A percentile compares a stretch with the other conserved stretches of the same genome.
Evolutionary conservation across 139 green algal genomes (phyloP).

Genomic region (Chlamydomonas applanata): DNA sequence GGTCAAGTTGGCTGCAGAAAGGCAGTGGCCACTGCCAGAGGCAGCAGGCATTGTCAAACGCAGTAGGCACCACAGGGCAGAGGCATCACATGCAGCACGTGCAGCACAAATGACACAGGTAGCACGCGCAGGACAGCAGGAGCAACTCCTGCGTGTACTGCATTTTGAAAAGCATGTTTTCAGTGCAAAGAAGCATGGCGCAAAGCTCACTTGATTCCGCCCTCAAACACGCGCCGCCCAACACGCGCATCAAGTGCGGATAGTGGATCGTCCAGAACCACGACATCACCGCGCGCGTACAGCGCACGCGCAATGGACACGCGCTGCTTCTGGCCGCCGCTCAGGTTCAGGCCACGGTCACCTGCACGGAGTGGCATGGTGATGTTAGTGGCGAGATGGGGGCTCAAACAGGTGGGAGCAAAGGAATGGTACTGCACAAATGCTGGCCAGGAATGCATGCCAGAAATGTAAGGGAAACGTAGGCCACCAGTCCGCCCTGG

Average conservation of each 20-base stretch:
- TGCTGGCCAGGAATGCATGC: too few relatives aligned
- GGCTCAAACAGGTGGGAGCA: too few relatives aligned
- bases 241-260: conserved; percentile 48
- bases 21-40: too few relatives aligned
- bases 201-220: background rate
- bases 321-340: conserved; percentile 70
- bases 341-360: conserved; percentile 73
- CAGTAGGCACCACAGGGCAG: background rate
- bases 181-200: background rate
- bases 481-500: too few relatives aligned
- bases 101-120: background rate
- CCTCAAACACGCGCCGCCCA: conserved; percentile 11
- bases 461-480: too few relatives aligned
- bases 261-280: conserved; percentile 60
- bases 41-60: too few relatives aligned
- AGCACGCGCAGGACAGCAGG: background rate
- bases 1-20: too few relatives aligned
- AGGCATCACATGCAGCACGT: background rate
- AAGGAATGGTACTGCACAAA: too few relatives aligned
- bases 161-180: background rate
- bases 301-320: conserved; percentile 78
- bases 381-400: too few relatives aligned
- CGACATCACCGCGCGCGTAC: conserved; percentile 47
- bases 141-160: background rate
- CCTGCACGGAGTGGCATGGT: too few relatives aligned